Percentiles rank a stretch among this genome's conserved stretches.
Evolutionary conservation across 2,329 filamentous ascomycete genomes (phyloP).

Genomic region (Sclerotiophoma versabilis): DNA sequence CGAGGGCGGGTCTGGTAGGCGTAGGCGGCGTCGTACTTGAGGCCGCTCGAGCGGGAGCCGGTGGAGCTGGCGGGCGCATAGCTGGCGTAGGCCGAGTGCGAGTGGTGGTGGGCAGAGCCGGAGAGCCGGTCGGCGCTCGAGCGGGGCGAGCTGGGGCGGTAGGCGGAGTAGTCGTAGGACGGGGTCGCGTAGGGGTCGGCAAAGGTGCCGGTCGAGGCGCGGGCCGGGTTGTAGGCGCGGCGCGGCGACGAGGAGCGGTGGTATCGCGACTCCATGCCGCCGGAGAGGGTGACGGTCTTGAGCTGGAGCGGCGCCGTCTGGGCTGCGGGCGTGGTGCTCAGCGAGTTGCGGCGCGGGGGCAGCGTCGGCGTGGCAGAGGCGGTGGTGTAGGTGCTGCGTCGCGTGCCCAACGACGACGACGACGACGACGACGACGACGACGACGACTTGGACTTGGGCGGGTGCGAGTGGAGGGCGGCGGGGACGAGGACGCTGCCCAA

Average conservation of each 20-base stretch:
- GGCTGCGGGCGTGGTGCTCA: constrained; percentile 30
- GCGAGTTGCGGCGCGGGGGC: constrained; percentile 36
- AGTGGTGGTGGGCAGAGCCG: constrained; percentile 30
- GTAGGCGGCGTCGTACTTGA: constrained; percentile 53
- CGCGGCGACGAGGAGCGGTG: constrained; percentile 47
- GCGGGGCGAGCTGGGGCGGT: constrained; percentile 43
- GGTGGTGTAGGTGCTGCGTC: constrained; percentile 29
- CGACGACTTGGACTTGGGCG: too few relatives aligned
- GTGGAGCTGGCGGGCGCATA: constrained; percentile 37
- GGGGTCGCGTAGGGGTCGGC: constrained; percentile 39
- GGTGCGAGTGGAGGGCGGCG: constrained; percentile 22
- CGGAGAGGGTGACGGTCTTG: constrained; percentile 29
- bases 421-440: too few relatives aligned
- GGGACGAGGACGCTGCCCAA: constrained; percentile 45
- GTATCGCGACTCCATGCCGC: constrained; percentile 46
- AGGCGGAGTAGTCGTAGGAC: constrained; percentile 29
- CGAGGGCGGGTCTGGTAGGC: constrained; percentile 50
- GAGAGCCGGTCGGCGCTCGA: constrained; percentile 44
- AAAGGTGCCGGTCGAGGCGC: constrained; percentile 49
- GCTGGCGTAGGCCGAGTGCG: constrained; percentile 21
- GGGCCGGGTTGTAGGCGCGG: constrained; percentile 40
- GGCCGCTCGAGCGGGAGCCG: constrained; percentile 34
- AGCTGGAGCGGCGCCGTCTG: constrained; percentile 32
- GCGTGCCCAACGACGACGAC: constrained; percentile 19
- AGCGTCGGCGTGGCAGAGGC: constrained; percentile 28